These are phyloP conservation scores for Myxozyma sirexii DNA, from an alignment of 805 yeast genomes.

Conservation along the genomic window DNA sequence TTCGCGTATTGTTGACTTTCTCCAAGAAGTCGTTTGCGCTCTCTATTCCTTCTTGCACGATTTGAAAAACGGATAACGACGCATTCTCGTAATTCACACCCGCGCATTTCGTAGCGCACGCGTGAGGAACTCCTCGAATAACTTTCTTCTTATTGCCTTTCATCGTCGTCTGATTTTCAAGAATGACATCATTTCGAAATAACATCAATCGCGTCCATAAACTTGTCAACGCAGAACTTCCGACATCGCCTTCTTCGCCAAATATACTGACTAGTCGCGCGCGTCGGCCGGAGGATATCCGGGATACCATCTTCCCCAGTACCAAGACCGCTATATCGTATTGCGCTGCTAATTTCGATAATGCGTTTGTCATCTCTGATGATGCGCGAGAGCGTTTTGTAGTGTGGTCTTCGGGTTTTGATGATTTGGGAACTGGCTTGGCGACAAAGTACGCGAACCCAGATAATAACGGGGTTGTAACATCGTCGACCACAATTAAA, in stretches of 20 bases:
- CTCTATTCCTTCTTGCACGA: constrained; percentile 17
- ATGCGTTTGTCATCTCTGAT: constrained; percentile 1
- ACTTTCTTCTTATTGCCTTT: background rate
- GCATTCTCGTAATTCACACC: constrained; percentile 25
- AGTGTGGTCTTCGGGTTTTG: constrained; percentile 7
- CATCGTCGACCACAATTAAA: constrained; percentile 26
- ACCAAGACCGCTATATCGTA: constrained; percentile 17
- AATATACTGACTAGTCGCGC: constrained; percentile 23
- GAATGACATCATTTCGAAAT: constrained; percentile 22
- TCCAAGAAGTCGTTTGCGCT: constrained; percentile 17
- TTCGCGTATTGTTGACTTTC: background rate
- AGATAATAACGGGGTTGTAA: constrained; percentile 12
- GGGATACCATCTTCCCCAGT: constrained; percentile 23
- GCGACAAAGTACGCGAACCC: constrained; percentile 12
- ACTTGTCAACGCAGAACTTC: background rate
- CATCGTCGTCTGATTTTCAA: background rate
- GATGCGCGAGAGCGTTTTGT: constrained; percentile 17
- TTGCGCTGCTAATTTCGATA: constrained; percentile 16
- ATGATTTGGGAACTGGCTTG: background rate
- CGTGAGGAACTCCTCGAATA: constrained; percentile 29
- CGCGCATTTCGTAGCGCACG: constrained; percentile 23
- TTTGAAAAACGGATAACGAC: constrained; percentile 16
- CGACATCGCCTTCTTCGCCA: constrained; percentile 22
- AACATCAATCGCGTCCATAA: constrained; percentile 28
- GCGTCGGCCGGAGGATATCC: constrained; percentile 9